A percentile compares a stretch with the other conserved stretches of the same genome.
Conservation (phyloP, 805 yeast species). For the Metschnikowia borealis region DNA sequence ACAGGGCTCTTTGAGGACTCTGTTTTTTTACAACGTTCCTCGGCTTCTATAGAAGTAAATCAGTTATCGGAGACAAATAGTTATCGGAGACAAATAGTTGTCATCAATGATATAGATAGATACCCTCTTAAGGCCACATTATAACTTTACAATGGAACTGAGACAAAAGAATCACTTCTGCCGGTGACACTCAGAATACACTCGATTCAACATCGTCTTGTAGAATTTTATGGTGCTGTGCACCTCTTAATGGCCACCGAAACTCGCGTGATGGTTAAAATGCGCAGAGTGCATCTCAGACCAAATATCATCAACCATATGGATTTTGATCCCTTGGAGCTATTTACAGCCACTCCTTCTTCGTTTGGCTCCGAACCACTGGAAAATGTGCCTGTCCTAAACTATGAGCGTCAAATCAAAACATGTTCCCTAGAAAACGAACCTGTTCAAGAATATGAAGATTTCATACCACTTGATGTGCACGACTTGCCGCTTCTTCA, state of each 20-base stretch:
- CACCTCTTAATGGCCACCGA: neutral
- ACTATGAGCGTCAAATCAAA: neutral
- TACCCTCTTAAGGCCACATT: too few species aligned
- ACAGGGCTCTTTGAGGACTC: neutral
- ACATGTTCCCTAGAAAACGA: neutral
- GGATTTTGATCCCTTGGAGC: slow-evolving; percentile 42
- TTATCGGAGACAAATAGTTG: too few species aligned
- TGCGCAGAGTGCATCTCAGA: neutral
- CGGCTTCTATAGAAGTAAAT: too few species aligned
- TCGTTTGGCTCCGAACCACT: neutral
- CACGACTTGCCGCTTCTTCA: slow-evolving; percentile 58
- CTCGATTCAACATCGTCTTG: neutral
- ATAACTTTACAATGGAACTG: neutral
- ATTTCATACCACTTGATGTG: slow-evolving; percentile 39
- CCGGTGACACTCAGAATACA: too few species aligned
- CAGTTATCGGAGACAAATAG: too few species aligned
- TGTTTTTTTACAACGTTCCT: neutral
- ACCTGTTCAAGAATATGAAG: neutral
- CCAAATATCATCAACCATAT: slow-evolving; percentile 11
- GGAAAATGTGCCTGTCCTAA: neutral
- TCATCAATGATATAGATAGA: too few species aligned
- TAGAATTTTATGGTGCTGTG: neutral
- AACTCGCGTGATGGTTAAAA: neutral
- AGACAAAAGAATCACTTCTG: neutral
- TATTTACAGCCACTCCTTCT: slow-evolving; percentile 29